phyloP scores from a whole-genome alignment of 2,329 filamentous ascomycete species.

The Colletotrichum musae region DNA sequence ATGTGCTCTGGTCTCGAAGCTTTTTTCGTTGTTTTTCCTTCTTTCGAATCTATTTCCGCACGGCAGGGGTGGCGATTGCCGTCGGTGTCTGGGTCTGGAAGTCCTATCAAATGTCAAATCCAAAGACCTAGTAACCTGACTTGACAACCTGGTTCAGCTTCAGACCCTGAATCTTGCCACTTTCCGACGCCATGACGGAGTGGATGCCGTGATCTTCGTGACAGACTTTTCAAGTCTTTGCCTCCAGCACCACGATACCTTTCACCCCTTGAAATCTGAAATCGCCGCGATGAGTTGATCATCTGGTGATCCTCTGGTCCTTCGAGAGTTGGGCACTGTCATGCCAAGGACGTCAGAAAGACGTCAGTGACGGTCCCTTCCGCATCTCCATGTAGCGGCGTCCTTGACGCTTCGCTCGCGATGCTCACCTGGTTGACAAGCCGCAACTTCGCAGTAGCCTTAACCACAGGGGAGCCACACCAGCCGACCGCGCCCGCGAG shows the following conservation, averaged over 20 bases:
- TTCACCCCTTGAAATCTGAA: not conserved
- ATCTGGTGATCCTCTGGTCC: not conserved
- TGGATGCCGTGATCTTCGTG: not conserved
- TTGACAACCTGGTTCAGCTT: not conserved
- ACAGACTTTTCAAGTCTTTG: not conserved
- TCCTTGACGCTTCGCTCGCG: not conserved
- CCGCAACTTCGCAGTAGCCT: not conserved
- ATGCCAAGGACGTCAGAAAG: not conserved
- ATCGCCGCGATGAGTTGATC: not conserved
- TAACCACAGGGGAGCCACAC: not conserved
- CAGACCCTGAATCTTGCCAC: not conserved
- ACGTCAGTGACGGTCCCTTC: not conserved
- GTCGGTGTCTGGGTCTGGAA: not conserved
- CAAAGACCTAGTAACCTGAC: not conserved
- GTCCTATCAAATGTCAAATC: not conserved
- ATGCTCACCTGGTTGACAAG: not conserved
- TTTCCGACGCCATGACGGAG: not conserved
- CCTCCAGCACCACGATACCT: not conserved
- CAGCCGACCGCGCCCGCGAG: not conserved
- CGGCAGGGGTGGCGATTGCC: slow-evolving; percentile 10
- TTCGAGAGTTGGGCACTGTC: not conserved
- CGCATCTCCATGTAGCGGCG: not conserved
- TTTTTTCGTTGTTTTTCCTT: not conserved
- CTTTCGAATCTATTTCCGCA: slow-evolving; percentile 7
- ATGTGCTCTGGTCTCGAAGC: slow-evolving; percentile 18